These are phyloP conservation scores for Aspergillus unguis DNA, from an alignment of 2,329 filamentous ascomycete species.

Conservation along the genomic window DNA sequence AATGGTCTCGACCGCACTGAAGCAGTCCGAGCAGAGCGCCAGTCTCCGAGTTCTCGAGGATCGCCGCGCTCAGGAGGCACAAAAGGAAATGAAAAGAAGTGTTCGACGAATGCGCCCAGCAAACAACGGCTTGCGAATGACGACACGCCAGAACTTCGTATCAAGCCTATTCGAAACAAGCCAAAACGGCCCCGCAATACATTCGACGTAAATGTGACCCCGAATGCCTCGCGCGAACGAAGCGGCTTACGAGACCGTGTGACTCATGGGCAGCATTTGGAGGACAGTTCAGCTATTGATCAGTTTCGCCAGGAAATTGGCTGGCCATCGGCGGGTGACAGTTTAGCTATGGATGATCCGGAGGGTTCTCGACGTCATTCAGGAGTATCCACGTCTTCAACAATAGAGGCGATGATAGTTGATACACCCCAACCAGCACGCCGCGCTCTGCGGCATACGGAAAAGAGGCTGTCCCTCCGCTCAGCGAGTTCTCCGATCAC, in stretches of 20 bases:
- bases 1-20: conserved; percentile 21
- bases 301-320: conserved; percentile 50
- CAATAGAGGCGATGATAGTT: conserved; percentile 56
- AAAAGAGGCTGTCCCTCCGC: conserved; percentile 52
- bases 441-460: conserved; percentile 52
- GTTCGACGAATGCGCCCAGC: conserved; percentile 1
- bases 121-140: conserved; percentile 6
- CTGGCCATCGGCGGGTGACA: conserved; percentile 43
- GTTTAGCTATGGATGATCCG: conserved; percentile 18
- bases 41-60: conserved; percentile 1
- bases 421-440: conserved; percentile 46
- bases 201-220: conserved; percentile 14
- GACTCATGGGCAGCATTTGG: conserved; percentile 25
- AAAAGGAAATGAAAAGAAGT: conserved; percentile 19
- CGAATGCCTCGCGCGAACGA: conserved; percentile 26
- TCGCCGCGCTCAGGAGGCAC: background rate
- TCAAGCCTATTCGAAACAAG: conserved; percentile 1
- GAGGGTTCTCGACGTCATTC: conserved; percentile 46
- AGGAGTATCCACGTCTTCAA: conserved; percentile 51
- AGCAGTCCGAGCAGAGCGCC: background rate
- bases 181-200: conserved; percentile 3
- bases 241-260: conserved; percentile 35
- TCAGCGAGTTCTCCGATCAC: conserved; percentile 46
- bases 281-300: conserved; percentile 43
- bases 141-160: conserved; percentile 1